phyloP scores from a whole-genome alignment of 768 basidiomycete species.

The Melanogaster broomeanus region DNA sequence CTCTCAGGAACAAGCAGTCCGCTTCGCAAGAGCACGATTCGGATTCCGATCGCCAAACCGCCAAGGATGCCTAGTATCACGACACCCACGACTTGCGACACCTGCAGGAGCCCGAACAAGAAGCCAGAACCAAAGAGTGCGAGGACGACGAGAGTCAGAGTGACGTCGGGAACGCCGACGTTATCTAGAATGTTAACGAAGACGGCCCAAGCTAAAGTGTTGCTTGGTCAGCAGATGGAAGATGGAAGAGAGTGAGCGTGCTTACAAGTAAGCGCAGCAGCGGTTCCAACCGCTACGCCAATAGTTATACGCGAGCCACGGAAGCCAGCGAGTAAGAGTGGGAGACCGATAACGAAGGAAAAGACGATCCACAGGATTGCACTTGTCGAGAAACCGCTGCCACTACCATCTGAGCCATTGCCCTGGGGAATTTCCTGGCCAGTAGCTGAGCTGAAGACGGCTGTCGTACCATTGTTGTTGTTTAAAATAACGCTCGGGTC shows the following conservation, averaged over 20 bases:
- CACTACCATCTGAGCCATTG: constrained; percentile 59
- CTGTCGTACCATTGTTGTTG: constrained; percentile 34
- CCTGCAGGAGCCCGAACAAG: constrained; percentile 51
- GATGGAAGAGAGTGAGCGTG: neutral
- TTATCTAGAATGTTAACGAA: constrained; percentile 56
- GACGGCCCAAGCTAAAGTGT: constrained; percentile 57
- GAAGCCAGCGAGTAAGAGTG: constrained; percentile 57
- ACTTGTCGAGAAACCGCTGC: constrained; percentile 45
- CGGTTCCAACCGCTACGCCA: constrained; percentile 54
- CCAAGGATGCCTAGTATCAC: constrained; percentile 49
- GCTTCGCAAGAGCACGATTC: constrained; percentile 50
- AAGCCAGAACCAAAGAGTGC: constrained; percentile 53
- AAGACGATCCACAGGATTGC: constrained; percentile 63
- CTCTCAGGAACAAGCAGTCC: constrained; percentile 48
- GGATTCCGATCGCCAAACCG: constrained; percentile 58
- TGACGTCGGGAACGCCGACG: constrained; percentile 50
- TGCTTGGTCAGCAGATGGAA: constrained; percentile 1
- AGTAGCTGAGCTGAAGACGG: constrained; percentile 48
- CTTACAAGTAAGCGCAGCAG: constrained; percentile 48
- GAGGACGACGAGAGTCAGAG: constrained; percentile 50
- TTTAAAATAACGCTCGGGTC: constrained; percentile 33
- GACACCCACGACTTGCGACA: constrained; percentile 50
- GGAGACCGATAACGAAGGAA: constrained; percentile 50
- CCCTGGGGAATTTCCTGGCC: constrained; percentile 51
- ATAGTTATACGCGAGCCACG: constrained; percentile 58